phyloP scores from a whole-genome alignment of 1,139 yeast genomes.

The Schwanniomyces etchellsii region DNA sequence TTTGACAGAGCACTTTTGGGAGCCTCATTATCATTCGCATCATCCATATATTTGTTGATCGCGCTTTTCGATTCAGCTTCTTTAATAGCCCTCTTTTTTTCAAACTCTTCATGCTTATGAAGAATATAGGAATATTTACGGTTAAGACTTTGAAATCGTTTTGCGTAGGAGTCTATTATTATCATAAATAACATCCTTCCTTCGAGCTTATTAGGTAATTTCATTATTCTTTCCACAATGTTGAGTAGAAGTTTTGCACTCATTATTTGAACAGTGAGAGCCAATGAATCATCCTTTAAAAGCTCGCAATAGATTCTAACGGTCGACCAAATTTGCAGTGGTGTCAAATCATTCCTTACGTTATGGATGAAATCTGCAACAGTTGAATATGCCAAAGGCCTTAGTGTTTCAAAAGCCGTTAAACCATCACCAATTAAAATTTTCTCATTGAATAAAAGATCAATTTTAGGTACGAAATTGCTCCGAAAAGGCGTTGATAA shows the following conservation, averaged over 20 bases:
- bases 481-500: conserved; percentile 82
- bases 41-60: conserved; percentile 34
- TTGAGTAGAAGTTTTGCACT: conserved; percentile 87
- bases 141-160: conserved; percentile 72
- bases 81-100: conserved; percentile 34
- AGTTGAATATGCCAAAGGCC: conserved; percentile 90
- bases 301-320: conserved; percentile 78
- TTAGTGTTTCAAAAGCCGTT: conserved; percentile 80
- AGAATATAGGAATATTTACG: conserved; percentile 65
- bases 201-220: conserved; percentile 74
- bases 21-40: conserved; percentile 7
- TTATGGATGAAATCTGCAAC: conserved; percentile 95
- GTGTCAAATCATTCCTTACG: conserved; percentile 77
- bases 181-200: conserved; percentile 80
- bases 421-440: conserved; percentile 90
- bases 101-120: conserved; percentile 53
- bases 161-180: conserved; percentile 84
- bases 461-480: conserved; percentile 81
- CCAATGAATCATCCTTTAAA: conserved; percentile 75
- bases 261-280: conserved; percentile 93
- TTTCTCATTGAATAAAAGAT: conserved; percentile 76
- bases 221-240: conserved; percentile 82
- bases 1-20: not conserved
- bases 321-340: conserved; percentile 84
- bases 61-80: conserved; percentile 42